Evolutionary conservation across 176 grass and related monocot genomes (phyloP).

Genomic region (Avena atlantica): DNA sequence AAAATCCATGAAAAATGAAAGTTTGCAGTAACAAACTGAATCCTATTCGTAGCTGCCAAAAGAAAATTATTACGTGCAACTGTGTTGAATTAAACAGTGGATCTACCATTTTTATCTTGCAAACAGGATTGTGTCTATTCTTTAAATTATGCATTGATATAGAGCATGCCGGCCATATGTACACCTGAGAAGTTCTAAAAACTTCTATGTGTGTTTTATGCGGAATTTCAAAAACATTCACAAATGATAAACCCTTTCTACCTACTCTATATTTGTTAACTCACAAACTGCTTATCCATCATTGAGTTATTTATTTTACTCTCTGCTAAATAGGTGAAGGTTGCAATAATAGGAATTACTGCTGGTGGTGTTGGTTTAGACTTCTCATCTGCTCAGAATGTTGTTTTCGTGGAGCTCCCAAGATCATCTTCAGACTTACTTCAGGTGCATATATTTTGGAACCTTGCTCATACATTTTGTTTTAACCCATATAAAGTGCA

Average conservation of each 20-base stretch:
- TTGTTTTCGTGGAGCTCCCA: conserved; percentile 94
- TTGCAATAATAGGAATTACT: conserved; percentile 98
- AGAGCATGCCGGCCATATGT: conserved; percentile 14
- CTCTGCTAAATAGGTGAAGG: conserved; percentile 67
- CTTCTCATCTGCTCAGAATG: conserved; percentile 93
- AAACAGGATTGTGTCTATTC: conserved; percentile 10
- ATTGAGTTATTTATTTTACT: conserved; percentile 38
- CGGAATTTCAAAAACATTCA: not conserved
- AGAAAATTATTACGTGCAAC: not conserved
- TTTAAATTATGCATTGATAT: conserved; percentile 11
- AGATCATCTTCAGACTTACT: conserved; percentile 87
- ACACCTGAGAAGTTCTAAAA: conserved; percentile 5
- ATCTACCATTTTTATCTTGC: conserved; percentile 7
- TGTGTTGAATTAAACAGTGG: not conserved
- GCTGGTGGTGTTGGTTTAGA: conserved; percentile 86
- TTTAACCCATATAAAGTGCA: conserved; percentile 19
- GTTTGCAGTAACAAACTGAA: conserved; percentile 18
- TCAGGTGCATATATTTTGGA: conserved; percentile 58
- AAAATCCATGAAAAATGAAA: conserved; percentile 23
- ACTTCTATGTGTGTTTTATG: not conserved
- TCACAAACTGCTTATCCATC: conserved; percentile 29
- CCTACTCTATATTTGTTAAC: conserved; percentile 27
- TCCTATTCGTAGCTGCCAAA: not conserved
- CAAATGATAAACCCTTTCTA: not conserved
- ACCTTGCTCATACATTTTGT: conserved; percentile 35